phyloP scores from a whole-genome alignment of 2,329 filamentous ascomycete genomes.

The Hypoxylon sp. region DNA sequence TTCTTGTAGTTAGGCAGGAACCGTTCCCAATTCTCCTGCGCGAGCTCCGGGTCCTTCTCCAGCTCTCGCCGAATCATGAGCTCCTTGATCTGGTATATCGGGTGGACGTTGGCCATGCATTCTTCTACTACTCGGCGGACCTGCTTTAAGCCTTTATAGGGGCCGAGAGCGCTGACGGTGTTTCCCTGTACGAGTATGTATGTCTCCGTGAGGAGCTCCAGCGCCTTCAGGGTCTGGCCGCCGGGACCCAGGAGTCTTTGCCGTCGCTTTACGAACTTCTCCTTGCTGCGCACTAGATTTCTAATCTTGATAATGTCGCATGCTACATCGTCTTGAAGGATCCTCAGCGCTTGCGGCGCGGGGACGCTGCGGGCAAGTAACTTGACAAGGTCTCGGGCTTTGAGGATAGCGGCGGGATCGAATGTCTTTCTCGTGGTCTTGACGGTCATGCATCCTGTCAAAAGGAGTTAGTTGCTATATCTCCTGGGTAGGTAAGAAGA shows the following conservation, averaged over 20 bases:
- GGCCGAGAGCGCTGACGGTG: conserved; percentile 90
- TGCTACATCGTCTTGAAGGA: conserved; percentile 88
- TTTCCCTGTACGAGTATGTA: conserved; percentile 98
- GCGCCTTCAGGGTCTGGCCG: conserved; percentile 90
- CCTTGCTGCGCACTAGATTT: conserved; percentile 89
- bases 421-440: conserved; percentile 89
- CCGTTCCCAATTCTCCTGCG: conserved; percentile 90
- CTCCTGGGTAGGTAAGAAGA: background rate
- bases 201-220: conserved; percentile 88
- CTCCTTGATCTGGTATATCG: conserved; percentile 75
- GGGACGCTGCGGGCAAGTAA: conserved; percentile 90
- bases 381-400: conserved; percentile 93
- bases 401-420: conserved; percentile 91
- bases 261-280: conserved; percentile 92
- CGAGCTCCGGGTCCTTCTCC: conserved; percentile 86
- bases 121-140: conserved; percentile 89
- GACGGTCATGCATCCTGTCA: conserved; percentile 78
- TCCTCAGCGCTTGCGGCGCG: conserved; percentile 90
- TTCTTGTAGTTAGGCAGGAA: conserved; percentile 98
- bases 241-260: conserved; percentile 92
- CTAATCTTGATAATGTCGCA: conserved; percentile 97
- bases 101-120: conserved; percentile 96
- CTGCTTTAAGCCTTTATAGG: conserved; percentile 92
- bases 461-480: conserved; percentile 25
- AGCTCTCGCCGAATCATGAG: conserved; percentile 84